phyloP scores from a whole-genome alignment of 2,329 filamentous ascomycete genomes.

The Dryadomyces quercivorus region DNA sequence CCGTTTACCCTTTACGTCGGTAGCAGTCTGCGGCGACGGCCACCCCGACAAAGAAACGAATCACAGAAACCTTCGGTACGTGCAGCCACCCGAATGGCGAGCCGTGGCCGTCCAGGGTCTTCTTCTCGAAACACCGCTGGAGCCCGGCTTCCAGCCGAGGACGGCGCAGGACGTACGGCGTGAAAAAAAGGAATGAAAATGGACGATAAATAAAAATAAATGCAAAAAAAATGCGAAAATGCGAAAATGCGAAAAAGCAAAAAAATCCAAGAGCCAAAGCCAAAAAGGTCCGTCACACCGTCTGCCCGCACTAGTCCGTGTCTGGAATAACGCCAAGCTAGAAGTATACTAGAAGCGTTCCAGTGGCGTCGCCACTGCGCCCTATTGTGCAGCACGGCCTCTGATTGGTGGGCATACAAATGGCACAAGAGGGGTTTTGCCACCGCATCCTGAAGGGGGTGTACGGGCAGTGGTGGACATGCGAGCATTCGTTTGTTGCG shows the following conservation, averaged over 20 bases:
- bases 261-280: too few species aligned
- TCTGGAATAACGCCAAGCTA: constrained; percentile 16
- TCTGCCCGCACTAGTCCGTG: not conserved
- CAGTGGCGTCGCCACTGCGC: constrained; percentile 7
- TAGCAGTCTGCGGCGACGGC: too few species aligned
- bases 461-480: too few species aligned
- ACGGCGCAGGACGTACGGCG: not conserved
- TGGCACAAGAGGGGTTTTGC: not conserved
- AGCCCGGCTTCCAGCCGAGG: not conserved
- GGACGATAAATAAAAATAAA: not conserved
- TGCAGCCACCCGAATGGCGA: not conserved
- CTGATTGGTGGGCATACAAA: not conserved
- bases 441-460: too few species aligned
- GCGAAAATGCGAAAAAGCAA: too few species aligned
- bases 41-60: too few species aligned
- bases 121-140: not conserved
- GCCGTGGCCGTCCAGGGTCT: not conserved
- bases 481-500: too few species aligned
- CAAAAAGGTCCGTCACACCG: not conserved
- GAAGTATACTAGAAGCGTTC: constrained; percentile 25
- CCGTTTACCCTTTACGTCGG: too few species aligned
- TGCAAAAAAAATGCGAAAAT: too few species aligned
- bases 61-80: too few species aligned
- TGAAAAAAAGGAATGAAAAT: not conserved
- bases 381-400: not conserved